phyloP scores from a whole-genome alignment of 2,329 filamentous ascomycete species.

The Shiraia bambusicola region DNA sequence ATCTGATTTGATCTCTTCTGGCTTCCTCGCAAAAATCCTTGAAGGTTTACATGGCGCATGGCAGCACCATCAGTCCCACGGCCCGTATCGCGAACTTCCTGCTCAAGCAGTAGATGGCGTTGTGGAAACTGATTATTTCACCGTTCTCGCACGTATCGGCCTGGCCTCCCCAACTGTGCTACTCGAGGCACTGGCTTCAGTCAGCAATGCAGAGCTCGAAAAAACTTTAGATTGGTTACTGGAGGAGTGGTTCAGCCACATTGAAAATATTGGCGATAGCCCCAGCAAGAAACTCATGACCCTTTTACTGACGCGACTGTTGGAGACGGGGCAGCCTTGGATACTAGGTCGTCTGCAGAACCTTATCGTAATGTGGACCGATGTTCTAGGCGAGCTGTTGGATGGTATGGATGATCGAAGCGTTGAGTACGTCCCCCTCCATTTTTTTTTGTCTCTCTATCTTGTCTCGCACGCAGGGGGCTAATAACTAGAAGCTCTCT shows the following conservation, averaged over 20 bases:
- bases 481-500: slow-evolving; percentile 39
- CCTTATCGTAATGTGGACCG: slow-evolving; percentile 74
- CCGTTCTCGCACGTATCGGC: slow-evolving; percentile 75
- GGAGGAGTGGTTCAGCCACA: slow-evolving; percentile 66
- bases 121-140: slow-evolving; percentile 82
- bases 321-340: slow-evolving; percentile 63
- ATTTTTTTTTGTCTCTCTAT: background rate
- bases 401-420: slow-evolving; percentile 57
- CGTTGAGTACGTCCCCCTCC: slow-evolving; percentile 33
- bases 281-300: slow-evolving; percentile 71
- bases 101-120: slow-evolving; percentile 70
- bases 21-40: slow-evolving; percentile 58
- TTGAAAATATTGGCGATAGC: slow-evolving; percentile 67
- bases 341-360: slow-evolving; percentile 67
- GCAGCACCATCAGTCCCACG: slow-evolving; percentile 72
- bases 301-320: slow-evolving; percentile 69
- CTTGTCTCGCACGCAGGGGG: background rate
- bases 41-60: slow-evolving; percentile 45
- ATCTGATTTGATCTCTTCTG: slow-evolving; percentile 60
- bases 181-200: slow-evolving; percentile 53
- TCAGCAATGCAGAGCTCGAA: slow-evolving; percentile 24
- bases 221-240: slow-evolving; percentile 51
- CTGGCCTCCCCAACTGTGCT: slow-evolving; percentile 72
- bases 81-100: slow-evolving; percentile 66
- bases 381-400: slow-evolving; percentile 65